These are phyloP conservation scores for Trichoderma afroharzianum DNA, from an alignment of 2,329 filamentous ascomycete genomes.

Conservation along the genomic window DNA sequence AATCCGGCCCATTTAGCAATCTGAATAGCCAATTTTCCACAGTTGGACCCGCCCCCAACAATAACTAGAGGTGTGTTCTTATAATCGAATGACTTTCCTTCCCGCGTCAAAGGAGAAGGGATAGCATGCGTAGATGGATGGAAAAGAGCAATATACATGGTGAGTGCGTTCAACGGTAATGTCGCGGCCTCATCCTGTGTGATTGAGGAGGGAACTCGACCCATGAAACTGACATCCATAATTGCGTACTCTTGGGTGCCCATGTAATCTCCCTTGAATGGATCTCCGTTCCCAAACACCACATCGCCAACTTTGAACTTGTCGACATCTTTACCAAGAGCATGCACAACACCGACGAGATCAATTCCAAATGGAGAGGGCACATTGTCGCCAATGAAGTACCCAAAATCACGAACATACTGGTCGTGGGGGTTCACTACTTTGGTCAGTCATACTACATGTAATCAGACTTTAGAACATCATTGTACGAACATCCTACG, in stretches of 20 bases:
- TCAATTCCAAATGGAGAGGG: background rate
- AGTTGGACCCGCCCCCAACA: background rate
- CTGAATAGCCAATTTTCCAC: background rate
- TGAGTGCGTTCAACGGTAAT: background rate
- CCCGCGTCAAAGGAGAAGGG: background rate
- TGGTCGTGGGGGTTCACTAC: background rate
- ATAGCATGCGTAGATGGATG: background rate
- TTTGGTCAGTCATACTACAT: background rate
- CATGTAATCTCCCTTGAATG: background rate
- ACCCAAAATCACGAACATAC: background rate
- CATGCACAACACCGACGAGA: background rate
- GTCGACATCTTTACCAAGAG: background rate
- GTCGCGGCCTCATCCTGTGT: background rate
- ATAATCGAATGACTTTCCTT: background rate
- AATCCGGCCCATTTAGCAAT: background rate
- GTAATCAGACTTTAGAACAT: background rate
- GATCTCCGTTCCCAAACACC: background rate
- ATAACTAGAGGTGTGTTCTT: background rate
- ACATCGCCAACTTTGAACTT: background rate
- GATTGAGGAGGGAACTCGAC: background rate
- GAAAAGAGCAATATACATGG: constrained; percentile 1
- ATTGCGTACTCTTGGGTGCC: constrained; percentile 1
- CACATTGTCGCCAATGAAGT: background rate
- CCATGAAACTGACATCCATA: background rate
- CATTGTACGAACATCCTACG: background rate